phyloP scores from a whole-genome alignment of 805 yeast genomes.

The Torulaspora gathmanii region DNA sequence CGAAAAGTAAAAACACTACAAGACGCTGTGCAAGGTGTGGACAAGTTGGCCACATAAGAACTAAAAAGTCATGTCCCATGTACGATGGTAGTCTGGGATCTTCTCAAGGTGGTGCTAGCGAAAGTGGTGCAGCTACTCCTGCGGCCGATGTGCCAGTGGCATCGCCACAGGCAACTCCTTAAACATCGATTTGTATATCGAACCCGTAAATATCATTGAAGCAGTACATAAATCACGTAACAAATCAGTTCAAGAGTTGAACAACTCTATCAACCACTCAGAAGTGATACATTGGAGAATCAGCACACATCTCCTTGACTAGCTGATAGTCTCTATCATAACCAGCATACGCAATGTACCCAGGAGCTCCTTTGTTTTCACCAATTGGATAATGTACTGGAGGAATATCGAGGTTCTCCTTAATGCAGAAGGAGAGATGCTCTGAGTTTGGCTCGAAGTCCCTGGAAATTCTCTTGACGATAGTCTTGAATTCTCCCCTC shows the following conservation, averaged over 20 bases:
- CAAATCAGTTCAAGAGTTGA: not conserved
- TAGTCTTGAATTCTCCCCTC: slow-evolving; percentile 41
- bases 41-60: slow-evolving; percentile 88
- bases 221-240: not conserved
- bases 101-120: not conserved
- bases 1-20: slow-evolving; percentile 42
- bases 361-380: slow-evolving; percentile 35
- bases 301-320: slow-evolving; percentile 27
- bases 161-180: not conserved
- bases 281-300: slow-evolving; percentile 28
- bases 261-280: slow-evolving; percentile 9
- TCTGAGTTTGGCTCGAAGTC: slow-evolving; percentile 39
- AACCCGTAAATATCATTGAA: not conserved
- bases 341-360: slow-evolving; percentile 35
- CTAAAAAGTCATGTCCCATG: slow-evolving; percentile 85
- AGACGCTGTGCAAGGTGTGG: slow-evolving; percentile 95
- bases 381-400: slow-evolving; percentile 35
- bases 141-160: slow-evolving; percentile 6
- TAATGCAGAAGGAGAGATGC: slow-evolving; percentile 37
- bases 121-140: slow-evolving; percentile 9
- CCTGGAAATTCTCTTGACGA: slow-evolving; percentile 39
- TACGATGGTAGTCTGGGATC: slow-evolving; percentile 45
- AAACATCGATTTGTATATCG: not conserved
- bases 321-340: slow-evolving; percentile 25
- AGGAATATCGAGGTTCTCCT: slow-evolving; percentile 30